Conservation (phyloP, 768 basidiomycete genomes). For the Strobilomyces echinocephalus region DNA sequence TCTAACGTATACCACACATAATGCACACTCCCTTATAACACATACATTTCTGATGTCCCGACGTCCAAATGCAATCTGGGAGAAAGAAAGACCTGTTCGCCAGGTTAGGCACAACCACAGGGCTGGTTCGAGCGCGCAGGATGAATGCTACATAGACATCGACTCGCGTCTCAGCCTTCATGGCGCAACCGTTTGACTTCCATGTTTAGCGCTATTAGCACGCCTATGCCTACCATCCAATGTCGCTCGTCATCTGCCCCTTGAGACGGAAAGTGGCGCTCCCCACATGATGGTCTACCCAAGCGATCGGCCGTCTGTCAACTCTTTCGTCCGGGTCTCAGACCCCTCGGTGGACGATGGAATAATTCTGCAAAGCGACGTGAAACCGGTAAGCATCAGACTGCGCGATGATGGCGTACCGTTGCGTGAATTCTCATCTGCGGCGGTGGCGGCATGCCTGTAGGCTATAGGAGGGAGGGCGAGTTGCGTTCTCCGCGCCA, state of each 20-base stretch:
- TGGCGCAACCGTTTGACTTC: neutral
- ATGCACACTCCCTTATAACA: no score
- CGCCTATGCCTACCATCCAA: neutral
- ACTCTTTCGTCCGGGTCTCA: no score
- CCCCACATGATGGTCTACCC: neutral
- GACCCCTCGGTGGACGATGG: no score
- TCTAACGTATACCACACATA: no score
- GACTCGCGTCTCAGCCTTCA: no score
- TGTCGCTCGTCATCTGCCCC: neutral
- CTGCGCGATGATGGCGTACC: neutral
- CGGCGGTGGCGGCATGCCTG: neutral
- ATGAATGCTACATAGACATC: no score
- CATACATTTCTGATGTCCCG: no score
- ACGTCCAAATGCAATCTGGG: neutral
- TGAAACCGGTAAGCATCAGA: neutral
- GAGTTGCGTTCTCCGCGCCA: constrained; percentile 2
- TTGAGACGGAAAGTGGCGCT: neutral
- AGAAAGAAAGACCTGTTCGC: no score
- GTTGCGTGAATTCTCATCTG: neutral
- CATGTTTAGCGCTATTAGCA: neutral
- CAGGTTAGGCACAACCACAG: no score
- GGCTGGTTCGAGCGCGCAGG: no score
- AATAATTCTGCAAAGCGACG: constrained; percentile 1
- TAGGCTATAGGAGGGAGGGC: neutral
- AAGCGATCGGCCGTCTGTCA: neutral